Percentiles rank a stretch among this genome's conserved stretches.
These are phyloP conservation scores for Akebia trifoliata DNA, from an alignment of 164 flowering plant genomes.

Conservation along the genomic window DNA sequence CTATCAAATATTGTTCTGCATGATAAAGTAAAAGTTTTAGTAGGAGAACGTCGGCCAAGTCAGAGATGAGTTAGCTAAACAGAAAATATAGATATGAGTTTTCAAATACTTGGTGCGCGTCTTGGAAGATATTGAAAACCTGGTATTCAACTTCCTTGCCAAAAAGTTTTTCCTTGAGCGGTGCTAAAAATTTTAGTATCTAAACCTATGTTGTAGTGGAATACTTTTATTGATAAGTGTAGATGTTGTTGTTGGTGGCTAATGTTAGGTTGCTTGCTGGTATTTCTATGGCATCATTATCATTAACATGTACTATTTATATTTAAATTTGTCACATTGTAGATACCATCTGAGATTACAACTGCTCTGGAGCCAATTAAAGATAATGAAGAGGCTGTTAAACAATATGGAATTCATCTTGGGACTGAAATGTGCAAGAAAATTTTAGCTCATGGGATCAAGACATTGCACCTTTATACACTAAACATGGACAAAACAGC, in stretches of 20 bases:
- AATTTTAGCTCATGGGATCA: conserved; percentile 81
- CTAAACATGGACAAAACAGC: conserved; percentile 93
- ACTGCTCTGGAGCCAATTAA: conserved; percentile 92
- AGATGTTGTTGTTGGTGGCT: background rate
- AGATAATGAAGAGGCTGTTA: conserved; percentile 95
- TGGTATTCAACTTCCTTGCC: too few species aligned
- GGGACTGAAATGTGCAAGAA: conserved; percentile 99
- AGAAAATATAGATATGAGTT: background rate
- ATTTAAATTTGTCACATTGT: conserved; percentile 12
- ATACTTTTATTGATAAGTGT: too few species aligned
- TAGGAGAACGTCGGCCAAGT: background rate
- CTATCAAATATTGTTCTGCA: background rate
- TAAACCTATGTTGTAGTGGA: too few species aligned
- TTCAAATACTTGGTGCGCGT: background rate
- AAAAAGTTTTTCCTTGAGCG: too few species aligned
- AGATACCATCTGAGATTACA: conserved; percentile 78
- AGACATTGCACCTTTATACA: conserved; percentile 81
- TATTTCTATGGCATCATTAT: background rate
- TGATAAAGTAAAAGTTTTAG: background rate
- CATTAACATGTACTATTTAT: conserved; percentile 1
- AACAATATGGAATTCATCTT: conserved; percentile 79
- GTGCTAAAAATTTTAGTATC: too few species aligned
- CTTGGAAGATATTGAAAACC: too few species aligned
- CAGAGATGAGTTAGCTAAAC: background rate
- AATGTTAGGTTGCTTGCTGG: background rate